Percentiles rank a stretch among this genome's conserved stretches.
Evolutionary conservation across 306 rosid genomes (phyloP).

Genomic region (Fragaria iinumae): DNA sequence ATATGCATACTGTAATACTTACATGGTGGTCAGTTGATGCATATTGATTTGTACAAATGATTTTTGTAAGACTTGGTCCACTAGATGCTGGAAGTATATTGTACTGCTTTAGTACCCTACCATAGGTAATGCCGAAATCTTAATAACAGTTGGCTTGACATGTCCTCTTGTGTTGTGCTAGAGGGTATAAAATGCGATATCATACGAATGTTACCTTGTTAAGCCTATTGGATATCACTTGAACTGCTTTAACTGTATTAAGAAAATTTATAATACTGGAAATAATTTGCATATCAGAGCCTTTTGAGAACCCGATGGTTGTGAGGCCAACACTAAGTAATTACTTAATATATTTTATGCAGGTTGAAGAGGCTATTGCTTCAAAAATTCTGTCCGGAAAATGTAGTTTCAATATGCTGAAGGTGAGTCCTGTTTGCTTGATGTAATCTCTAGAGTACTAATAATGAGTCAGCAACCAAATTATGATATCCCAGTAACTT

Average conservation of each 20-base stretch:
- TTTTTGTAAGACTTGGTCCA: not conserved
- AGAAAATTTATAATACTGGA: not conserved
- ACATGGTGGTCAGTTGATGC: not conserved
- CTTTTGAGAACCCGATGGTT: not conserved
- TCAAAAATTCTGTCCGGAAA: slow-evolving; percentile 56
- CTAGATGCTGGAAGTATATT: not conserved
- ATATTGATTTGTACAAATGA: not conserved
- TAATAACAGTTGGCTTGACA: slow-evolving; percentile 18
- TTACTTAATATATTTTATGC: slow-evolving; percentile 26
- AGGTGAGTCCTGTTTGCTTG: slow-evolving; percentile 53
- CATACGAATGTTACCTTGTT: too few relatives aligned
- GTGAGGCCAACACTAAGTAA: not conserved
- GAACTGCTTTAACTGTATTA: slow-evolving; percentile 9
- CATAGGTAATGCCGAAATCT: not conserved
- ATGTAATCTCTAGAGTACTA: slow-evolving; percentile 6
- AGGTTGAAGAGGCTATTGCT: slow-evolving; percentile 77
- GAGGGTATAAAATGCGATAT: not conserved
- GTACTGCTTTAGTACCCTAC: not conserved
- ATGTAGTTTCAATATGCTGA: slow-evolving; percentile 55
- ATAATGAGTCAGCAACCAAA: slow-evolving; percentile 1
- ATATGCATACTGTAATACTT: not conserved
- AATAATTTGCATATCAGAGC: not conserved
- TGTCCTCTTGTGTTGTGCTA: slow-evolving; percentile 1
- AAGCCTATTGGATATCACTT: not conserved
- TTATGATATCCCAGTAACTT: slow-evolving; percentile 10